Evolutionary conservation across 805 yeast genomes (phyloP).

Genomic region (Hanseniaspora clermontiae): DNA sequence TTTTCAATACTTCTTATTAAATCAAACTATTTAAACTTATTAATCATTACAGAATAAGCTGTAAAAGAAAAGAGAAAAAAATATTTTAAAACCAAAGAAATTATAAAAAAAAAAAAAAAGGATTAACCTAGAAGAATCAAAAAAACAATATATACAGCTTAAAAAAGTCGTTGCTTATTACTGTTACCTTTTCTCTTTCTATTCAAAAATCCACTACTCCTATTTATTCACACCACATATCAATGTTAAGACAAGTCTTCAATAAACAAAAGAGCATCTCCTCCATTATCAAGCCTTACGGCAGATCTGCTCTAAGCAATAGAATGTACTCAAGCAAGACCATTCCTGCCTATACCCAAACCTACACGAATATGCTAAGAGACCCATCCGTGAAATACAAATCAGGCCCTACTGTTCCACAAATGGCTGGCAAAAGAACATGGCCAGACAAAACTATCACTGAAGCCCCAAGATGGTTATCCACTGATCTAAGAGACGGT

Average conservation of each 20-base stretch:
- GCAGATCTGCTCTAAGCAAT: not conserved
- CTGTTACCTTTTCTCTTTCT: not conserved
- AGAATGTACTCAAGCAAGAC: conserved; percentile 14
- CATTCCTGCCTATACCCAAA: conserved; percentile 26
- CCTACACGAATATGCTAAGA: conserved; percentile 44
- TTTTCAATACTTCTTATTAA: too few relatives aligned
- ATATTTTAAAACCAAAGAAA: too few relatives aligned
- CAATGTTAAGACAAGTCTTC: not conserved
- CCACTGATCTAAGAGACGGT: conserved; percentile 71
- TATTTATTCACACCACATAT: not conserved
- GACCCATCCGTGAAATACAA: conserved; percentile 57
- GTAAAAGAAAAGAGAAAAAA: too few relatives aligned
- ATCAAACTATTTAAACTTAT: too few relatives aligned
- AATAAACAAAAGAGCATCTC: conserved; percentile 17
- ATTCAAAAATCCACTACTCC: not conserved
- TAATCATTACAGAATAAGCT: too few relatives aligned
- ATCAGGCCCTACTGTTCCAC: conserved; percentile 40
- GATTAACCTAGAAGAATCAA: too few relatives aligned
- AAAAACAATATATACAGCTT: too few relatives aligned
- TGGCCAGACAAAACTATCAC: conserved; percentile 60
- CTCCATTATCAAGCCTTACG: conserved; percentile 14
- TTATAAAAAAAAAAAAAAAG: too few relatives aligned
- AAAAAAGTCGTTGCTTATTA: not conserved
- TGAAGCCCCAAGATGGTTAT: conserved; percentile 69
- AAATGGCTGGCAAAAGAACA: conserved; percentile 41